Percentiles rank a stretch among this genome's conserved stretches.
phyloP scores from a whole-genome alignment of 164 flowering plant species.

The Warburgia ugandensis region DNA sequence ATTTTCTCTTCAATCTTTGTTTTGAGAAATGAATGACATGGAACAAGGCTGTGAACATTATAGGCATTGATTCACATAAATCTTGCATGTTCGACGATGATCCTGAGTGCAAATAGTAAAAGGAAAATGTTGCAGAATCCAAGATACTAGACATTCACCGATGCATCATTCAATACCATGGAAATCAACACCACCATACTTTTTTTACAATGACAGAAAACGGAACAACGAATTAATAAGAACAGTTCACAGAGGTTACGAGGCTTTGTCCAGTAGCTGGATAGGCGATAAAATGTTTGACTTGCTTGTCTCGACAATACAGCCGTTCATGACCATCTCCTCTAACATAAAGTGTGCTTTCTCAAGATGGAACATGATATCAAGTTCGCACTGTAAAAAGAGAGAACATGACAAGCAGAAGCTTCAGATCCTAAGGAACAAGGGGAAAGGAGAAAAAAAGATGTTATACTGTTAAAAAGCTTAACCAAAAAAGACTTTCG shows the following conservation, averaged over 20 bases:
- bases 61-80: too few species aligned
- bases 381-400: slow-evolving; percentile 81
- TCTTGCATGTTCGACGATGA: too few species aligned
- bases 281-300: slow-evolving; percentile 71
- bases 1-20: too few species aligned
- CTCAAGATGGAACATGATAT: slow-evolving; percentile 98
- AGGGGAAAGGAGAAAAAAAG: background rate
- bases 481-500: background rate
- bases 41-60: too few species aligned
- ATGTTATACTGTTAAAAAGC: background rate
- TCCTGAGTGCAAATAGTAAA: too few species aligned
- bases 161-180: too few species aligned
- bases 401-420: background rate
- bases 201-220: too few species aligned
- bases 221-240: too few species aligned
- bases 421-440: background rate
- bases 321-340: slow-evolving; percentile 99
- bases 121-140: too few species aligned
- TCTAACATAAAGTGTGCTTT: slow-evolving; percentile 99
- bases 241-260: slow-evolving; percentile 30
- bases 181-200: too few species aligned
- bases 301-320: slow-evolving; percentile 92
- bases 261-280: slow-evolving; percentile 86
- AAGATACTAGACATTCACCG: too few species aligned
- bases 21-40: too few species aligned